Evolutionary conservation across 352 stramenopile genomes (phyloP).

Genomic region (Phytophthora quininea): DNA sequence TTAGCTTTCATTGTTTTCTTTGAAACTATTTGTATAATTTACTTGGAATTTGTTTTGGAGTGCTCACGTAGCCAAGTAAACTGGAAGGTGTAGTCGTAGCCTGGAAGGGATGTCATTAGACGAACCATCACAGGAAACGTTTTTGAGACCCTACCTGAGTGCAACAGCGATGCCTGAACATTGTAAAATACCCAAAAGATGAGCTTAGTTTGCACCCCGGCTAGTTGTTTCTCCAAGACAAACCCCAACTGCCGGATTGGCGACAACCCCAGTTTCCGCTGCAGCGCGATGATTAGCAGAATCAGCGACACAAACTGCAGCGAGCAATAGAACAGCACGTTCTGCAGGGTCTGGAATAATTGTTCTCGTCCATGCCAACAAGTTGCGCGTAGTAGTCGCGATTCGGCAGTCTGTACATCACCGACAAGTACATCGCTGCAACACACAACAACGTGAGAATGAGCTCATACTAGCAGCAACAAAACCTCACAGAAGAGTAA

Average conservation of each 20-base stretch:
- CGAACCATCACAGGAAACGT: background rate
- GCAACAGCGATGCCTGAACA: conserved; percentile 28
- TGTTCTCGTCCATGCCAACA: conserved; percentile 4
- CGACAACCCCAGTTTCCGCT: conserved; percentile 24
- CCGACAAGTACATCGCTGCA: conserved; percentile 28
- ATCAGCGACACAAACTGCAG: conserved; percentile 42
- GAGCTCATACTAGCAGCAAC: background rate
- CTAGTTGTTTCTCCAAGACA: conserved; percentile 32
- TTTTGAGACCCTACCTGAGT: conserved; percentile 21
- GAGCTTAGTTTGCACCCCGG: conserved; percentile 30
- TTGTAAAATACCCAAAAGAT: conserved; percentile 43
- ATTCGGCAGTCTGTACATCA: conserved; percentile 31
- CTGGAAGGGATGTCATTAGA: conserved; percentile 5
- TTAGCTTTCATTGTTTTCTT: too few relatives aligned
- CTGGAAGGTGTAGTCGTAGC: conserved; percentile 29
- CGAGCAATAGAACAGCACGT: conserved; percentile 22
- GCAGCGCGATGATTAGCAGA: conserved; percentile 18
- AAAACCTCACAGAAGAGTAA: background rate
- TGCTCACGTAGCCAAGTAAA: conserved; percentile 19
- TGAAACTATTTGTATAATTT: background rate
- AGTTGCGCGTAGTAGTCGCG: conserved; percentile 34
- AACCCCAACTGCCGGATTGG: conserved; percentile 37
- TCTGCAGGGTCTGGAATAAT: conserved; percentile 22
- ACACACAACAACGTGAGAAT: background rate
- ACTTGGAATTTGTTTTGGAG: too few relatives aligned